Evolutionary conservation across 2,329 filamentous ascomycete genomes (phyloP).

Genomic region (Aureobasidium subglaciale): DNA sequence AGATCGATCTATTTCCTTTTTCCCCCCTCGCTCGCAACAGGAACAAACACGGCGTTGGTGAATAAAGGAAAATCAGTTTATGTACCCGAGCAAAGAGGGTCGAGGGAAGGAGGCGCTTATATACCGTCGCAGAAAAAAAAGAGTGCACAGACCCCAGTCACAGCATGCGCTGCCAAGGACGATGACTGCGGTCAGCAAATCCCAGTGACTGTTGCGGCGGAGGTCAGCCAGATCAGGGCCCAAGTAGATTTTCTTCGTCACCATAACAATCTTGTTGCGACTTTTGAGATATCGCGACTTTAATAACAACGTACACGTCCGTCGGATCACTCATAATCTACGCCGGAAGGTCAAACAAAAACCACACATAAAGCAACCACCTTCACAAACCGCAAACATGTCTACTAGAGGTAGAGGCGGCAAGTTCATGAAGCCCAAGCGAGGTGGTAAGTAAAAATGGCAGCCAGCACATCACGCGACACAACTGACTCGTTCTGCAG

Average conservation of each 20-base stretch:
- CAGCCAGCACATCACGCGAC: not conserved
- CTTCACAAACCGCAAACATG: slow-evolving; percentile 38
- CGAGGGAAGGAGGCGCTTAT: slow-evolving; percentile 12
- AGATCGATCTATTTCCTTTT: slow-evolving; percentile 17
- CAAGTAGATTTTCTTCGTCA: slow-evolving; percentile 5
- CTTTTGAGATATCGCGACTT: not conserved
- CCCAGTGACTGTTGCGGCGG: not conserved
- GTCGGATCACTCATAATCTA: not conserved
- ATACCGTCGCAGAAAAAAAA: not conserved
- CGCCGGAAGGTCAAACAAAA: not conserved
- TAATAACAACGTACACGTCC: not conserved
- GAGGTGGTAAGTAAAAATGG: slow-evolving; percentile 61
- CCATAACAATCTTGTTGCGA: not conserved
- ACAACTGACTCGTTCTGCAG: slow-evolving; percentile 40
- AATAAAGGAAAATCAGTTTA: not conserved
- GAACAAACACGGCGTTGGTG: not conserved
- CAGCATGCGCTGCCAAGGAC: not conserved
- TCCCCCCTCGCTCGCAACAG: slow-evolving; percentile 17
- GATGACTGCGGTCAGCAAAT: slow-evolving; percentile 11
- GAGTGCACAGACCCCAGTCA: not conserved
- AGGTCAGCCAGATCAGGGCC: not conserved
- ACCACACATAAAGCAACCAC: slow-evolving; percentile 5
- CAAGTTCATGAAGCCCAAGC: slow-evolving; percentile 89
- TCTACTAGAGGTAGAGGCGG: slow-evolving; percentile 69
- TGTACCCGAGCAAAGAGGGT: slow-evolving; percentile 15